Evolutionary conservation across 495 filamentous ascomycete genomes (phyloP).

Genomic region (Rhypophila decipiens): DNA sequence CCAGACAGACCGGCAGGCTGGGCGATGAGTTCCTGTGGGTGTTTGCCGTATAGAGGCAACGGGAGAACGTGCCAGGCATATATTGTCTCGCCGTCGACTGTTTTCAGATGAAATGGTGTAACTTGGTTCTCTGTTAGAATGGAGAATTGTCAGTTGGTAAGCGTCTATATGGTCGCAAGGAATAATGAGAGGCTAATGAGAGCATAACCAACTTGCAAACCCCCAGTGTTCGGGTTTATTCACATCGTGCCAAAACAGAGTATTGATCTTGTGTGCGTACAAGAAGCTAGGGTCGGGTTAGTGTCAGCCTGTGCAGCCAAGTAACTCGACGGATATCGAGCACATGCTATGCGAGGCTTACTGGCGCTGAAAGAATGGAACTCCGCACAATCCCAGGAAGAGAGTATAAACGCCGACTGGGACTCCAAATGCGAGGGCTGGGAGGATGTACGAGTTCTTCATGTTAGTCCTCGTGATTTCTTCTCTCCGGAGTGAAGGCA

Average conservation of each 20-base stretch:
- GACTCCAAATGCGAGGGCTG: constrained; percentile 35
- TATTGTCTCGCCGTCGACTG: constrained; percentile 49
- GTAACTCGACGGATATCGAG: too few relatives aligned
- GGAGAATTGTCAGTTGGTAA: not conserved
- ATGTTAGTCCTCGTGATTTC: too few relatives aligned
- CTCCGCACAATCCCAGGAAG: constrained; percentile 41
- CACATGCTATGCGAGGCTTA: constrained; percentile 37
- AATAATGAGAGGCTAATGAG: too few relatives aligned
- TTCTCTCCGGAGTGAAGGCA: too few relatives aligned
- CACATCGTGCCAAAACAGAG: constrained; percentile 59
- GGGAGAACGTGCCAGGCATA: constrained; percentile 72
- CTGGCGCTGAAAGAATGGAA: constrained; percentile 54
- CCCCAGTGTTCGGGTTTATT: constrained; percentile 73
- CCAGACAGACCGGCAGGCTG: constrained; percentile 44
- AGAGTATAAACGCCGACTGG: constrained; percentile 35
- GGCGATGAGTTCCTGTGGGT: constrained; percentile 45
- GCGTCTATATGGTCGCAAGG: not conserved
- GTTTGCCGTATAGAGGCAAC: constrained; percentile 52
- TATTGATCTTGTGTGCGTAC: constrained; percentile 70
- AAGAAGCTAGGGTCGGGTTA: constrained; percentile 55
- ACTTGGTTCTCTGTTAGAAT: constrained; percentile 53
- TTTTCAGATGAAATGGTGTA: constrained; percentile 57
- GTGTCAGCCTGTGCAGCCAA: too few relatives aligned
- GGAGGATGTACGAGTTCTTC: constrained; percentile 11
- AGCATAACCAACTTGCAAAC: constrained; percentile 68